Evolutionary conservation across 2,329 filamentous ascomycete genomes (phyloP).

Genomic region (Zarea fungicola): DNA sequence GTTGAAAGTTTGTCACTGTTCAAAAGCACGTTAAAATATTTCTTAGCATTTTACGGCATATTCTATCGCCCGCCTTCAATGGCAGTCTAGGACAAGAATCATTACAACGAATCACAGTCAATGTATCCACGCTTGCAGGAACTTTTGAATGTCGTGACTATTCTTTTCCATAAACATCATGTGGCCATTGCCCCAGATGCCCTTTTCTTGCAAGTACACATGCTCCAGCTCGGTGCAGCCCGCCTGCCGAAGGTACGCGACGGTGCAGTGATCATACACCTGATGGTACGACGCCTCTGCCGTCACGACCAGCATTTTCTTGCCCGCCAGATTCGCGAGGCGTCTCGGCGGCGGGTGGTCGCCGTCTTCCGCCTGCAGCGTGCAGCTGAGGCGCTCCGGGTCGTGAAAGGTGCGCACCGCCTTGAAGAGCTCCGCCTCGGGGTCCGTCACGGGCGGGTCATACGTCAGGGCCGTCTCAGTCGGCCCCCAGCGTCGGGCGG

Average conservation of each 20-base stretch:
- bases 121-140: slow-evolving; percentile 24
- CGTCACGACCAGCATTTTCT: slow-evolving; percentile 36
- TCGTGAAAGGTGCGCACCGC: slow-evolving; percentile 5
- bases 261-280: slow-evolving; percentile 40
- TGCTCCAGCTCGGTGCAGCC: slow-evolving; percentile 30
- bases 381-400: slow-evolving; percentile 20
- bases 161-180: slow-evolving; percentile 47
- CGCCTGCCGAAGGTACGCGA: slow-evolving; percentile 37
- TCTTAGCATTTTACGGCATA: too few relatives aligned
- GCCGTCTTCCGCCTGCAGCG: slow-evolving; percentile 31
- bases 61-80: too few relatives aligned
- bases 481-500: slow-evolving; percentile 38
- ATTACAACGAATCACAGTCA: too few relatives aligned
- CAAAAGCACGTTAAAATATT: too few relatives aligned
- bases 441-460: slow-evolving; percentile 34
- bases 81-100: too few relatives aligned
- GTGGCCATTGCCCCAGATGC: slow-evolving; percentile 41
- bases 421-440: slow-evolving; percentile 28
- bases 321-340: slow-evolving; percentile 29
- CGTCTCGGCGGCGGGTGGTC: slow-evolving; percentile 28
- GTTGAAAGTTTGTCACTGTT: too few relatives aligned
- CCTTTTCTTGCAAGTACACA: slow-evolving; percentile 31
- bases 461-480: slow-evolving; percentile 46
- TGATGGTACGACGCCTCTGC: slow-evolving; percentile 40
- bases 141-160: slow-evolving; percentile 31